These are phyloP conservation scores for Penicillium hesseltinei DNA, from an alignment of 2,329 filamentous ascomycete genomes.

Conservation along the genomic window DNA sequence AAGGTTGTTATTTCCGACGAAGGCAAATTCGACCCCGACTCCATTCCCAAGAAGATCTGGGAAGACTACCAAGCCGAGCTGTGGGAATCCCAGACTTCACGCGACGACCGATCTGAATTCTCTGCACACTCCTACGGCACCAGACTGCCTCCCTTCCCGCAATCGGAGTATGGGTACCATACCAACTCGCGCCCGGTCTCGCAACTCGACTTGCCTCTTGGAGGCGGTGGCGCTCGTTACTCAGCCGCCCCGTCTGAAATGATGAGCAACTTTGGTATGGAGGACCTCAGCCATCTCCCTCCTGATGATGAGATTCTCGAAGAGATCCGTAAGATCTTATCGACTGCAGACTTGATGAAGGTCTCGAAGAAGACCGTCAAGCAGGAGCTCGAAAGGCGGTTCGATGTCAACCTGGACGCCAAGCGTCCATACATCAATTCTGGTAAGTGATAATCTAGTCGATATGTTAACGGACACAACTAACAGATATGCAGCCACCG, in stretches of 20 bases:
- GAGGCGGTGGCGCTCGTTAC: constrained; percentile 63
- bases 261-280: constrained; percentile 71
- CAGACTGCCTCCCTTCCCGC: constrained; percentile 63
- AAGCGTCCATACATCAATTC: constrained; percentile 93
- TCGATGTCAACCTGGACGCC: constrained; percentile 79
- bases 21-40: constrained; percentile 91
- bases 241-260: constrained; percentile 76
- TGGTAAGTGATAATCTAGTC: constrained; percentile 58
- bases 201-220: constrained; percentile 53
- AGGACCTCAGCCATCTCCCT: constrained; percentile 72
- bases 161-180: constrained; percentile 69
- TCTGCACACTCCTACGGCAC: constrained; percentile 96
- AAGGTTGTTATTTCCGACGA: constrained; percentile 94
- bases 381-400: constrained; percentile 83
- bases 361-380: constrained; percentile 99
- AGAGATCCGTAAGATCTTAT: constrained; percentile 91
- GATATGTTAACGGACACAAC: not conserved
- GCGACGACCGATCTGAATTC: constrained; percentile 78
- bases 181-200: constrained; percentile 60
- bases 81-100: constrained; percentile 90
- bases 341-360: constrained; percentile 90
- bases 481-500: constrained; percentile 59
- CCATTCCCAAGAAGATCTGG: constrained; percentile 97
- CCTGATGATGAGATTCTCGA: constrained; percentile 85
- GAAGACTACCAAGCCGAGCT: constrained; percentile 98